phyloP scores from a whole-genome alignment of 441 rosid genomes.

The Rhodomyrtus psidioides region DNA sequence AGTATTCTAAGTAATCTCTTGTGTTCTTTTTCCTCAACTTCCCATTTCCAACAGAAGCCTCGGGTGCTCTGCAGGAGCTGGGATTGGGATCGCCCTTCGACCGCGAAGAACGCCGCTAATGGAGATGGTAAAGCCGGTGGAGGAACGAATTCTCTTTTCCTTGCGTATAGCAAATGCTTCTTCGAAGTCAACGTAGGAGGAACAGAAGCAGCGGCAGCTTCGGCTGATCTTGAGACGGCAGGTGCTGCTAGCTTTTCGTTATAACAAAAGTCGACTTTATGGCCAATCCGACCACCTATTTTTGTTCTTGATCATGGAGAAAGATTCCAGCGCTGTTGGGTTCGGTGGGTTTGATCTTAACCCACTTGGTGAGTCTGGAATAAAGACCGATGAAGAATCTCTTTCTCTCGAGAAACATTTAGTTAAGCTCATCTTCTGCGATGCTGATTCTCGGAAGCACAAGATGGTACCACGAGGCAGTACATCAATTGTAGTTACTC shows the following conservation, averaged over 20 bases:
- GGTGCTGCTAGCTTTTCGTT: not conserved
- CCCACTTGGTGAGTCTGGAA: conserved; percentile 20
- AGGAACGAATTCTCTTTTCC: conserved; percentile 31
- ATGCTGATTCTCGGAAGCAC: not conserved
- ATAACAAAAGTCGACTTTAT: conserved; percentile 34
- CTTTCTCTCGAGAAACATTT: not conserved
- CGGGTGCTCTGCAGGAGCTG: conserved; percentile 39
- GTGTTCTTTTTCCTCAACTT: too few species aligned
- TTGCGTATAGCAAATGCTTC: conserved; percentile 52
- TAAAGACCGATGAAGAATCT: not conserved
- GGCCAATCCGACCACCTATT: conserved; percentile 59
- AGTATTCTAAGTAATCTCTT: too few species aligned
- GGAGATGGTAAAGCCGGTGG: conserved; percentile 61
- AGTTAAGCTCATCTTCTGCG: not conserved
- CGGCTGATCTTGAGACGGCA: conserved; percentile 25
- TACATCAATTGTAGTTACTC: not conserved
- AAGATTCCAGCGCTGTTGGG: conserved; percentile 44
- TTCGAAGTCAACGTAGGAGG: conserved; percentile 81
- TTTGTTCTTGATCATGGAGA: conserved; percentile 57
- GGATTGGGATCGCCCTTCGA: conserved; percentile 47
- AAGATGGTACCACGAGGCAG: not conserved
- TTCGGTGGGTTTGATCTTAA: conserved; percentile 61
- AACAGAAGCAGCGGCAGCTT: conserved; percentile 67
- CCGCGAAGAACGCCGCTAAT: conserved; percentile 34
- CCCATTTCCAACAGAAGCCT: too few species aligned